Base-by-base conservation (phyloP, 2,329 filamentous ascomycete species). In the Diaporthe ilicicola region DNA sequence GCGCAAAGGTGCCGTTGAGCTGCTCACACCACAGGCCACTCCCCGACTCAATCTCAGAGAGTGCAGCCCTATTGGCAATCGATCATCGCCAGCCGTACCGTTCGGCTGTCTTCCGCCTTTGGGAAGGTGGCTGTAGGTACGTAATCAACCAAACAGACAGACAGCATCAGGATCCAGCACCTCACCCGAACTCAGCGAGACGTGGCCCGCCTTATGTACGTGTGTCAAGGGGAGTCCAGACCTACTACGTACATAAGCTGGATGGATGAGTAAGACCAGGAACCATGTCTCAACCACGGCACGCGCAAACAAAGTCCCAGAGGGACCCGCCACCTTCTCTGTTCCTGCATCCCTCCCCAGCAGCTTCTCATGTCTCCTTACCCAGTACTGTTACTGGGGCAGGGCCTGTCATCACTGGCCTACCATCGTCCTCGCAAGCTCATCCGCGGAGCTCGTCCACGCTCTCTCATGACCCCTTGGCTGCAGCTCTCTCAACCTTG, bases 291-390 rank as follows among this genome's bases (percentile, higher is more conserved):
- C 79, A 82, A 74, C 79, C 80, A 73, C 74, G 78, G 37, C 84
- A 84, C 76, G 82, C 85, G 64, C 87, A 89, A 76, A 34, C 61
- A 32, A 72, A 46, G 34, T 48, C 67, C 32, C 80, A 82, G 76
- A 84, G 86, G 68, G 86, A 87, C 46, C 86, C 87, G 61, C 93
- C 93, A 27, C 93, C 94, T 1, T 87, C 91, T 2, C 88, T 97
- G 59, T 97, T 97, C 81, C 88, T 94, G 70, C 93, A 93, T 50
- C 93, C 94, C 19, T 97, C 94, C 8, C 92, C 90, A 75, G 91
- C 94, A 82, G 90, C 91, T 71, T 93, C 92, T 44, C 89, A 90
- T 83, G 87, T 88, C 66, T 92, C 92, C 39, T 84, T 93, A 32
- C 82, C 87, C 7, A 84, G 85, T 34, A 81, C 82, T 59, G 78